Evolutionary conservation across 1,284 basidiomycete genomes (phyloP), one percentile per base, ranked within the genome.

Genomic region (Cutaneotrichosporon sp.): DNA sequence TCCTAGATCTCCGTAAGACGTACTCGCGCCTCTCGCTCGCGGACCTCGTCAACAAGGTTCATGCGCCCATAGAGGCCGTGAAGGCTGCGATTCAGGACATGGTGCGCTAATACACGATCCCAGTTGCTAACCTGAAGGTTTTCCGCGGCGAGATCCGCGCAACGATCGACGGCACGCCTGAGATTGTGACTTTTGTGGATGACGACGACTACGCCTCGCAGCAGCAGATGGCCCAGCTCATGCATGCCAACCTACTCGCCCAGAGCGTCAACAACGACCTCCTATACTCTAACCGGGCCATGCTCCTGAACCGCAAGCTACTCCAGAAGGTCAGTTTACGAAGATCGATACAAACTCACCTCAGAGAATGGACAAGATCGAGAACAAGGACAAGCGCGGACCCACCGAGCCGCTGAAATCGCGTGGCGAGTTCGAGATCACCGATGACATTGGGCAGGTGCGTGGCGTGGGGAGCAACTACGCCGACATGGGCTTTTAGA

Each of bases 1-100:
- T 80, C 21, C 58, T 75, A n/a, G 67, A 69, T 21, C 51, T 75
- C 30, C 70, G 69, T 34, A 59, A 67, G 42, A 71, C 69, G 1
- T 80, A 75, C 64, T 73, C 75, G 16, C 65, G 74, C 13, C 53
- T 79, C 60, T 70, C 69, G 0, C 56, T 76, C 1, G 56, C 55
- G 4, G 69, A 74, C 50, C 69, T 79, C 0, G 69, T 70, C 5
- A 22, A 11, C 13, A 71, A 73, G 58, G 64, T 73, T 18, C 69
- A 69, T 2, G 42, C 64, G 2, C 18, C 31, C 0, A 56, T 26
- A 18, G 64, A 61, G 32, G 42, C 47, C 5, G 60, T 70, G 22
- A 31, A 47, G 57, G 40, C n/a, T 14, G 61, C 66, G 2, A 55
- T 78, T 30, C 47, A 64, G 4, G 65, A 66, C 9, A 75, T 78